Evolutionary conservation across 2,329 filamentous ascomycete genomes (phyloP).

Genomic region (Stachybotrys echinatus): DNA sequence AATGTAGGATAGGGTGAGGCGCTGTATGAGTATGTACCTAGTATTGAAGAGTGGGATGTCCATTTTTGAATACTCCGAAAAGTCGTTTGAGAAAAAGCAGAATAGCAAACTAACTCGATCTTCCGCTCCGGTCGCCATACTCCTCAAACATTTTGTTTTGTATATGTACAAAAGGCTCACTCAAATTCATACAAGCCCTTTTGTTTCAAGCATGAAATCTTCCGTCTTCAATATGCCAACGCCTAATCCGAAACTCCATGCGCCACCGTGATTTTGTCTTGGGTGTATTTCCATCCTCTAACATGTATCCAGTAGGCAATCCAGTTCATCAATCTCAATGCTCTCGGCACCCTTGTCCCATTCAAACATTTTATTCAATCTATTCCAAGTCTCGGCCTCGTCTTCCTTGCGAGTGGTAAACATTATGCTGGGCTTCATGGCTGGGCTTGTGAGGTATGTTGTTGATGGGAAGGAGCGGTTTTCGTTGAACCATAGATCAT

Average conservation of each 20-base stretch:
- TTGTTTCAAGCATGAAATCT: neutral
- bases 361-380: constrained; percentile 35
- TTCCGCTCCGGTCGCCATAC: neutral
- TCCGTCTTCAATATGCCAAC: too few species aligned
- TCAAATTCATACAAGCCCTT: constrained; percentile 15
- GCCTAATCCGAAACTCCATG: neutral
- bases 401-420: constrained; percentile 29
- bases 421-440: constrained; percentile 35
- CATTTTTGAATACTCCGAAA: constrained; percentile 12
- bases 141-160: neutral
- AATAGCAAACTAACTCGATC: neutral
- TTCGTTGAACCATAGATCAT: constrained; percentile 51
- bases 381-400: constrained; percentile 33
- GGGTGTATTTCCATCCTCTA: constrained; percentile 28
- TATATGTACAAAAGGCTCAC: constrained; percentile 24
- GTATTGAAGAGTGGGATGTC: constrained; percentile 16
- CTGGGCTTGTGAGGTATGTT: constrained; percentile 47
- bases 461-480: constrained; percentile 28
- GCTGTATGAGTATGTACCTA: constrained; percentile 12
- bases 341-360: constrained; percentile 76
- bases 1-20: too few species aligned
- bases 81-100: constrained; percentile 2
- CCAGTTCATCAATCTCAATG: constrained; percentile 88
- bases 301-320: constrained; percentile 75
- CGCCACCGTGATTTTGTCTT: neutral